phyloP scores from a whole-genome alignment of 805 yeast species.

The Nakazawaea wickerhamii region DNA sequence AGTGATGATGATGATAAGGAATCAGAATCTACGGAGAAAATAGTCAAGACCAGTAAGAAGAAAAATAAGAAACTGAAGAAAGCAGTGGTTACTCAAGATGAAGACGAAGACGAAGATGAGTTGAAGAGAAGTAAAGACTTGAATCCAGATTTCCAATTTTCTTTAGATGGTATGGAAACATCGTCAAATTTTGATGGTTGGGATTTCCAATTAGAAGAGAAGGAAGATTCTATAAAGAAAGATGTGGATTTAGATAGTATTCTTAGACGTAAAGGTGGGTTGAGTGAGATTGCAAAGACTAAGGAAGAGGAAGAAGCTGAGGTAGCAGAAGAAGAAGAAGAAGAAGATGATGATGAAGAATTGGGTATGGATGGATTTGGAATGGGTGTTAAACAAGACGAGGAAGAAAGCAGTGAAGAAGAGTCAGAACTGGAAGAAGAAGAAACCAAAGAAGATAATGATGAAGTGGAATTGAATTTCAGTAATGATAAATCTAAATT shows the following conservation, averaged over 20 bases:
- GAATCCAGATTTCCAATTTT: slow-evolving; percentile 71
- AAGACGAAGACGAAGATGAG: slow-evolving; percentile 26
- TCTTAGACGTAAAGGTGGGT: slow-evolving; percentile 81
- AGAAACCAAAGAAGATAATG: slow-evolving; percentile 26
- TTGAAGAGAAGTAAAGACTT: slow-evolving; percentile 46
- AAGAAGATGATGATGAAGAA: slow-evolving; percentile 29
- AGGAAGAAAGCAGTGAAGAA: slow-evolving; percentile 23
- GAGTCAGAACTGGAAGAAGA: slow-evolving; percentile 29
- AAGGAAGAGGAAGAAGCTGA: slow-evolving; percentile 32
- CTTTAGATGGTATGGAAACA: slow-evolving; percentile 52
- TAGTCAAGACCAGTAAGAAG: slow-evolving; percentile 13
- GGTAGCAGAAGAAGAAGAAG: slow-evolving; percentile 24
- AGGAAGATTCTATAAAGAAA: slow-evolving; percentile 27
- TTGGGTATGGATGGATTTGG: slow-evolving; percentile 38
- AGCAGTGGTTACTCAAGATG: slow-evolving; percentile 5
- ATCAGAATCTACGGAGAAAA: slow-evolving; percentile 13
- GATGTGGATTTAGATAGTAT: slow-evolving; percentile 87
- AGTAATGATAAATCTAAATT: slow-evolving; percentile 19
- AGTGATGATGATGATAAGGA: slow-evolving; percentile 36
- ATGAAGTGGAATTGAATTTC: slow-evolving; percentile 19
- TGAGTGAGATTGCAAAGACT: slow-evolving; percentile 47
- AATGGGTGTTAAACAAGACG: slow-evolving; percentile 26
- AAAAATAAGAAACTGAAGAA: slow-evolving; percentile 20
- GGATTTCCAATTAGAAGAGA: slow-evolving; percentile 63
- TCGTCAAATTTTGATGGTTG: slow-evolving; percentile 61